Conservation (phyloP, 106 monocot genomes). For the Dioscorea dumetorum region DNA sequence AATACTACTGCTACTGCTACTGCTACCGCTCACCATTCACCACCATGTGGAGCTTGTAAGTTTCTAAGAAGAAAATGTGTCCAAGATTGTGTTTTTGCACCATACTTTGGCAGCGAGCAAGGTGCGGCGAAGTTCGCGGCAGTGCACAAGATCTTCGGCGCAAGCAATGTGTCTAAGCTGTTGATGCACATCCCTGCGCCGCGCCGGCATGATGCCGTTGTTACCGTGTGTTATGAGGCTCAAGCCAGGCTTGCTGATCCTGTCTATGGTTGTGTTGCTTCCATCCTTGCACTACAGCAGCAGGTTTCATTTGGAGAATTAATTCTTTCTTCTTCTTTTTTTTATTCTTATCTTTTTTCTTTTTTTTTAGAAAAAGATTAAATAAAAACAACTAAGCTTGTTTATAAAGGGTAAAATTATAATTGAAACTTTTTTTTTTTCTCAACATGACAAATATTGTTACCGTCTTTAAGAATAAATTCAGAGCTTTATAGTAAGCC, state of each 20-base stretch:
- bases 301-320: conserved; percentile 50
- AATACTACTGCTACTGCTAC: too few species aligned
- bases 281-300: conserved; percentile 66
- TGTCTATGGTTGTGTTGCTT: conserved; percentile 78
- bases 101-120: conserved; percentile 56
- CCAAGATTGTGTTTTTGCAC: conserved; percentile 72
- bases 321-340: background rate
- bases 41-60: conserved; percentile 93
- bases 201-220: conserved; percentile 42
- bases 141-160: conserved; percentile 86
- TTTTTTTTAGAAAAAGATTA: too few species aligned
- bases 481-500: too few species aligned
- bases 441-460: too few species aligned
- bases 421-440: too few species aligned
- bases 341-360: too few species aligned
- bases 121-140: conserved; percentile 56
- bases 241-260: conserved; percentile 83
- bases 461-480: too few species aligned
- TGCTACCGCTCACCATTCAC: background rate
- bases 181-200: conserved; percentile 38
- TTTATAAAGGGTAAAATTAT: too few species aligned
- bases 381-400: too few species aligned
- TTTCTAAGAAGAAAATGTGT: conserved; percentile 72
- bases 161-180: conserved; percentile 85
- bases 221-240: conserved; percentile 84